Evolutionary conservation across 2,329 filamentous ascomycete species (phyloP).

Genomic region (Aspergillus neotritici): DNA sequence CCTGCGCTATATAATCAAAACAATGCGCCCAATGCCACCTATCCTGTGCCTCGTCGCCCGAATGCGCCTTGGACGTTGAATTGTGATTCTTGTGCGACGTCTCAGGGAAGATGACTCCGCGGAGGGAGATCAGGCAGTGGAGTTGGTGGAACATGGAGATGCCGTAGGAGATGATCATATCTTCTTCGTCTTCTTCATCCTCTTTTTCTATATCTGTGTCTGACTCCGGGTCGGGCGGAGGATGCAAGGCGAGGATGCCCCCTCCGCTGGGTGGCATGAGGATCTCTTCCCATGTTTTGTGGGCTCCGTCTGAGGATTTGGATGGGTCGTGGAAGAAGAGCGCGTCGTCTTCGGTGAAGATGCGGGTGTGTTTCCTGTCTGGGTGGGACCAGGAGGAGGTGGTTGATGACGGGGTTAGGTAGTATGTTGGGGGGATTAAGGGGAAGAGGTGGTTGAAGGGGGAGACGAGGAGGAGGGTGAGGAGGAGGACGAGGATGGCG

Average conservation of each 20-base stretch:
- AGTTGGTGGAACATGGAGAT: slow-evolving; percentile 13
- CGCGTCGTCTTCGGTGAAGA: not conserved
- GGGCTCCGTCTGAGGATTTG: no score
- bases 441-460: slow-evolving; percentile 1
- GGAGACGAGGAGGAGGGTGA: not conserved
- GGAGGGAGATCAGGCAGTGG: slow-evolving; percentile 11
- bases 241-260: slow-evolving; percentile 1
- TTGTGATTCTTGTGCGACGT: slow-evolving; percentile 4
- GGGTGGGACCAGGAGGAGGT: not conserved
- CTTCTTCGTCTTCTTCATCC: not conserved
- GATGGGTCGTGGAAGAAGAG: not conserved
- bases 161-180: not conserved
- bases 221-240: not conserved
- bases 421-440: not conserved
- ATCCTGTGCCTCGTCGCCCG: not conserved
- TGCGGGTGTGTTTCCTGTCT: not conserved
- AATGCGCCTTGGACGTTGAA: slow-evolving; percentile 2
- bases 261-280: slow-evolving; percentile 5
- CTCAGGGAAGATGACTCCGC: slow-evolving; percentile 8
- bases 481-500: not conserved
- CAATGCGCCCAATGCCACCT: slow-evolving; percentile 14
- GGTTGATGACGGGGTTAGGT: not conserved
- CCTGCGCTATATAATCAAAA: slow-evolving; percentile 17
- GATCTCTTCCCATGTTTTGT: slow-evolving; percentile 5
- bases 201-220: no score